phyloP scores from a whole-genome alignment of 1,139 yeast genomes.

The Zhuliangozyma blackwelliae region DNA sequence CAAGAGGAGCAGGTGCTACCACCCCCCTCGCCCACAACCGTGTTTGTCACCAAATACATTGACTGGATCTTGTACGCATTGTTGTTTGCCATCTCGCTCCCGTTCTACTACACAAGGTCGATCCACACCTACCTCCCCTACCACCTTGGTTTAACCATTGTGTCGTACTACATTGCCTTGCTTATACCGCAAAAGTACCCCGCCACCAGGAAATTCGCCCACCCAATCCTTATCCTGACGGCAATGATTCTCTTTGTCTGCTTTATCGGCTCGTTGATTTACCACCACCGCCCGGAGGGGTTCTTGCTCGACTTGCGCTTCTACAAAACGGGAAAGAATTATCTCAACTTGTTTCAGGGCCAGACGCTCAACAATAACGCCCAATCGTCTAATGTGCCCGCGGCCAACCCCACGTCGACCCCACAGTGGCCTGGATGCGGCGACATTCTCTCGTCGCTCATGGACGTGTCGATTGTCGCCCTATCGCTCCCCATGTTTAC shows the following conservation, averaged over 20 bases:
- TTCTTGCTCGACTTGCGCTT: constrained; percentile 47
- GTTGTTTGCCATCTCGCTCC: constrained; percentile 51
- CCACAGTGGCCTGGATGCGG: constrained; percentile 77
- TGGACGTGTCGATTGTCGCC: constrained; percentile 76
- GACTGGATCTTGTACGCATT: constrained; percentile 52
- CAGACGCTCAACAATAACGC: constrained; percentile 28
- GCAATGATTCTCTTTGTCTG: constrained; percentile 57
- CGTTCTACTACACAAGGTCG: constrained; percentile 43
- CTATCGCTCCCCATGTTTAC: constrained; percentile 75
- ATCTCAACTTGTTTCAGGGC: constrained; percentile 52
- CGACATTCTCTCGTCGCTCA: constrained; percentile 61
- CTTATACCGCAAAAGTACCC: constrained; percentile 47
- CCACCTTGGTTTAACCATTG: constrained; percentile 56
- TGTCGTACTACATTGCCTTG: constrained; percentile 52
- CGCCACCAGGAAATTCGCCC: constrained; percentile 49
- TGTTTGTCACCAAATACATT: constrained; percentile 41
- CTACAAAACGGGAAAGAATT: constrained; percentile 69
- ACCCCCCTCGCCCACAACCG: constrained; percentile 4
- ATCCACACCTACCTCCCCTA: constrained; percentile 57
- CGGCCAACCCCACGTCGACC: constrained; percentile 27
- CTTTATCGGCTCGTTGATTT: constrained; percentile 56
- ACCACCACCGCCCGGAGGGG: constrained; percentile 37
- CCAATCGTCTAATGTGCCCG: constrained; percentile 10
- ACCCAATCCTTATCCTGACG: constrained; percentile 69
- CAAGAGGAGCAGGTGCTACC: no score